These are phyloP conservation scores for Fusarium sp. DNA, from an alignment of 2,329 filamentous ascomycete genomes.

Conservation along the genomic window DNA sequence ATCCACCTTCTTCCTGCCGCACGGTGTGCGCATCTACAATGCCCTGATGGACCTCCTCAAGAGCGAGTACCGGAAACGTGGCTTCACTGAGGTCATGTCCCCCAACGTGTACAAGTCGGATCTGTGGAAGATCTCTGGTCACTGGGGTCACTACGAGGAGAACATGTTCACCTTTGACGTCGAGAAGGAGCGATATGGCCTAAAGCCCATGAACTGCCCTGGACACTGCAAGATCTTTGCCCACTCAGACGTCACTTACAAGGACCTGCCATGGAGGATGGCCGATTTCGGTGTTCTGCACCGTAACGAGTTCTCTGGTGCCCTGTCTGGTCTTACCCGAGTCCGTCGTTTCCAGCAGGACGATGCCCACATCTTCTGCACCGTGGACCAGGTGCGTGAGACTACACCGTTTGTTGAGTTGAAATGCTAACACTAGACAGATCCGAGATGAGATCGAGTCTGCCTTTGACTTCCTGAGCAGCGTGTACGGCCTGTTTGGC, in stretches of 20 bases:
- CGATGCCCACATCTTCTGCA: conserved; percentile 95
- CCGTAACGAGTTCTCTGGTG: conserved; percentile 94
- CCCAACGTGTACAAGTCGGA: conserved; percentile 95
- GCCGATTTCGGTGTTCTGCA: conserved; percentile 97
- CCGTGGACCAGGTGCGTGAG: conserved; percentile 51
- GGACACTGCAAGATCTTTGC: conserved; percentile 91
- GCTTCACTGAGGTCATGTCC: conserved; percentile 94
- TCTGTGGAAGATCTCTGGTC: conserved; percentile 94
- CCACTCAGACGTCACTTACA: conserved; percentile 85
- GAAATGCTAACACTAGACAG: conserved; percentile 38
- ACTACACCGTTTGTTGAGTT: too few relatives aligned
- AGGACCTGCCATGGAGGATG: conserved; percentile 88
- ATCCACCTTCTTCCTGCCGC: conserved; percentile 90
- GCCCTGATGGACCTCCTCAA: conserved; percentile 84
- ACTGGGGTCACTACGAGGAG: conserved; percentile 88
- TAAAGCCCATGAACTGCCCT: conserved; percentile 99
- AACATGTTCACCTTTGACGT: conserved; percentile 85
- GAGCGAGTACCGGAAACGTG: conserved; percentile 90
- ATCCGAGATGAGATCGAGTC: conserved; percentile 71
- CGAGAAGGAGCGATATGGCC: conserved; percentile 78
- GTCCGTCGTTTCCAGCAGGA: conserved; percentile 97
- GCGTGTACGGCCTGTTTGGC: conserved; percentile 74
- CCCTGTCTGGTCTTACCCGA: conserved; percentile 88
- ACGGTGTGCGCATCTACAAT: conserved; percentile 95
- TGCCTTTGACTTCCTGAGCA: conserved; percentile 87